phyloP scores from a whole-genome alignment of 129 eudicot genomes.

The Flaveria linearis region DNA sequence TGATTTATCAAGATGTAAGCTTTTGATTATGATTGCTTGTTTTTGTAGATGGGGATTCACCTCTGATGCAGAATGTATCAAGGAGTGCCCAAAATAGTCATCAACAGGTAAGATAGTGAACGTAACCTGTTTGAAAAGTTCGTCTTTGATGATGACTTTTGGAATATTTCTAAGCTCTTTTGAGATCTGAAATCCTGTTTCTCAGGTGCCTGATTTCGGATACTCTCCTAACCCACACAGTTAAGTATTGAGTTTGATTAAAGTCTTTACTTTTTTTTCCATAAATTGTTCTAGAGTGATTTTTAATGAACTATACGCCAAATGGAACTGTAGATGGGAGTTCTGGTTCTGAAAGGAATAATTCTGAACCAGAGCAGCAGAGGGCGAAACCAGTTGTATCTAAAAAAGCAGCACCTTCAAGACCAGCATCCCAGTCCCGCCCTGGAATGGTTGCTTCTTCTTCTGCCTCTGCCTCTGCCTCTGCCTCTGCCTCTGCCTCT shows the following conservation, averaged over 20 bases:
- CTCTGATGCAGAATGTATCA: conserved; percentile 47
- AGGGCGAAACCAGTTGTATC: conserved; percentile 54
- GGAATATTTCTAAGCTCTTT: not conserved
- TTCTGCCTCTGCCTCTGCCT: conserved; percentile 46
- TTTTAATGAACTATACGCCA: too few species aligned
- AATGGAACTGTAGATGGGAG: conserved; percentile 61
- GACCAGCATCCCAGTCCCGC: conserved; percentile 47
- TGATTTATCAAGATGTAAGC: not conserved
- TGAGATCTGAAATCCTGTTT: conserved; percentile 10
- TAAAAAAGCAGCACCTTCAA: conserved; percentile 51
- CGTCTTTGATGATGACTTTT: not conserved
- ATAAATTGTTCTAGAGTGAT: too few species aligned
- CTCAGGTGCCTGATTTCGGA: conserved; percentile 82
- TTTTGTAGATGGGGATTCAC: conserved; percentile 81
- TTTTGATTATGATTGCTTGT: conserved; percentile 23
- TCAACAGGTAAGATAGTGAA: conserved; percentile 55
- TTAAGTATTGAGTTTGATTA: conserved; percentile 43
- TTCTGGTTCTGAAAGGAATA: conserved; percentile 63
- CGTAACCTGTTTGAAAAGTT: not conserved
- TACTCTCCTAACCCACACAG: conserved; percentile 84
- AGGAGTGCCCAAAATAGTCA: conserved; percentile 57
- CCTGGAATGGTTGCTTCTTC: conserved; percentile 40
- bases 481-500: too few species aligned
- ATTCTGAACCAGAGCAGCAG: conserved; percentile 56
- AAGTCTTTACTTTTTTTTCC: too few species aligned